These are phyloP conservation scores for Calonectria honghensis DNA, from an alignment of 2,329 filamentous ascomycete species.

Conservation along the genomic window DNA sequence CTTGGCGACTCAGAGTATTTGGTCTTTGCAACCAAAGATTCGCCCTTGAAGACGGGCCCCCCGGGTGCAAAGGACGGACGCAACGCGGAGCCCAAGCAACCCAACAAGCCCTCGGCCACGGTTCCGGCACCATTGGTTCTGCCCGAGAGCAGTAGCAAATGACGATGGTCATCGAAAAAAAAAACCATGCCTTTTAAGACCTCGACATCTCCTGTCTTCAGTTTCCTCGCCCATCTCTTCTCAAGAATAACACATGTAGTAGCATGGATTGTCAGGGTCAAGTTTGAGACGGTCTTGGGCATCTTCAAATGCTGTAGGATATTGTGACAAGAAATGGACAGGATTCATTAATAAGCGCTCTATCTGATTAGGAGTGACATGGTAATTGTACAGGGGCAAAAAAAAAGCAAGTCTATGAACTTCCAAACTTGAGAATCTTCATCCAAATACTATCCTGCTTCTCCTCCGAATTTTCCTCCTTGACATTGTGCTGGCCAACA, in stretches of 20 bases:
- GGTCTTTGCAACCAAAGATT: no score
- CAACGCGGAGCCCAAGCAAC: no score
- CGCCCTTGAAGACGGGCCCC: no score
- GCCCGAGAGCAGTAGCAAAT: no score
- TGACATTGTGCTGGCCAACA: constrained; percentile 85
- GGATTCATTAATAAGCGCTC: not conserved
- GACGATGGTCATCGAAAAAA: no score
- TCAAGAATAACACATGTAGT: not conserved
- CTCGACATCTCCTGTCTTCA: not conserved
- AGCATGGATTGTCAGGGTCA: not conserved
- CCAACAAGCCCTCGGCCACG: no score
- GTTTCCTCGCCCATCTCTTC: not conserved
- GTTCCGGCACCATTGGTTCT: no score
- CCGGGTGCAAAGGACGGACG: no score
- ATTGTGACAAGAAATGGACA: not conserved
- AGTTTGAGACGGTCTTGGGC: not conserved
- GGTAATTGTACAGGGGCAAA: not conserved
- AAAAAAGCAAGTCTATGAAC: constrained; percentile 41
- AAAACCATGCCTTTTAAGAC: no score
- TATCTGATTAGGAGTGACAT: not conserved
- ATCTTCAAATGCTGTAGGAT: not conserved
- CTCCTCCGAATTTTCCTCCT: constrained; percentile 79
- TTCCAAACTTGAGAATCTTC: constrained; percentile 52
- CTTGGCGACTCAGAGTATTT: no score
- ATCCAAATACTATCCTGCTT: constrained; percentile 53